Evolutionary conservation across 257 asterid species (phyloP).

Genomic region (Gentiana macrophylla): DNA sequence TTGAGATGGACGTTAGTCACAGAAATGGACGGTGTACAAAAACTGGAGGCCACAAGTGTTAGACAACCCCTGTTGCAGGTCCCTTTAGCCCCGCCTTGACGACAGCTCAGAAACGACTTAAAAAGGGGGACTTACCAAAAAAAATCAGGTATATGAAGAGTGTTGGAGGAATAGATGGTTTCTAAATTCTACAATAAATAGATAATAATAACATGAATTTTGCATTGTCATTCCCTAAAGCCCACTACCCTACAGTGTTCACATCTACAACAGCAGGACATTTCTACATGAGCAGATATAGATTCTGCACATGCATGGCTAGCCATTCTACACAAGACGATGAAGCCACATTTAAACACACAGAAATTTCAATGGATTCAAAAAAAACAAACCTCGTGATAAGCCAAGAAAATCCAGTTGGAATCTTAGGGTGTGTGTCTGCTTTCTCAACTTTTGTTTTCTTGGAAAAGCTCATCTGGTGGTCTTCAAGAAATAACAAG

Average conservation of each 20-base stretch:
- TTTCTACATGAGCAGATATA: background rate
- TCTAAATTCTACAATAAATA: background rate
- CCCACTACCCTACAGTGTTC: background rate
- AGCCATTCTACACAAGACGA: conserved; percentile 1
- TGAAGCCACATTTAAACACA: background rate
- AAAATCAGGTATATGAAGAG: background rate
- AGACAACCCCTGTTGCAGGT: no score
- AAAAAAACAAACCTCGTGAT: background rate
- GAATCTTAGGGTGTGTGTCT: conserved; percentile 21
- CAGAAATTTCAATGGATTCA: background rate
- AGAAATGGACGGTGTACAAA: no score
- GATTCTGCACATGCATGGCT: background rate
- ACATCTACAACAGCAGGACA: background rate
- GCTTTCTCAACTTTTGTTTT: conserved; percentile 15
- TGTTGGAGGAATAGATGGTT: conserved; percentile 7
- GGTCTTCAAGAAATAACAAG: conserved; percentile 12
- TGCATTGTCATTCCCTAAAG: conserved; percentile 3
- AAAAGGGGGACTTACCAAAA: no score
- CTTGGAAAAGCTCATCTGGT: conserved; percentile 18
- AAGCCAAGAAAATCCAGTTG: conserved; percentile 12
- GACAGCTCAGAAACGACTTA: no score
- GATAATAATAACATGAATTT: no score
- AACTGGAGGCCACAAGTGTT: no score
- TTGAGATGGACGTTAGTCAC: no score
- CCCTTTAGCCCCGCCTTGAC: no score